These are phyloP conservation scores for Sphaerosporella brunnea DNA, from an alignment of 495 filamentous ascomycete species.

Conservation along the genomic window DNA sequence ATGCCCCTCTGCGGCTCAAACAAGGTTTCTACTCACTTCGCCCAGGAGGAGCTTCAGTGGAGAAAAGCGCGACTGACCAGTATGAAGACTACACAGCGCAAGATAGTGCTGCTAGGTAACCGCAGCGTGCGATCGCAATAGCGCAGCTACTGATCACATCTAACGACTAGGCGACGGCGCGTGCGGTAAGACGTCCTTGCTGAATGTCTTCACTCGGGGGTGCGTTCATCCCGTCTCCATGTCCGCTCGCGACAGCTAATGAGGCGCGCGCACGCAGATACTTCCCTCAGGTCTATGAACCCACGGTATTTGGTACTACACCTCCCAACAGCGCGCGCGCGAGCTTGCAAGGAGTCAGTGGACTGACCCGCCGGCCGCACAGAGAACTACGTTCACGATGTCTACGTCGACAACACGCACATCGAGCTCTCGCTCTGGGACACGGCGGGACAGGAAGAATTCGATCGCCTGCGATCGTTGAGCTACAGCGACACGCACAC, in stretches of 20 bases:
- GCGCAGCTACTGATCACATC: too few relatives aligned
- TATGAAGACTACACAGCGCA: conserved; percentile 81
- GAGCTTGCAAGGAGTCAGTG: too few relatives aligned
- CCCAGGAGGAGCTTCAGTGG: neutral
- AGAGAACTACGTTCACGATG: conserved; percentile 99
- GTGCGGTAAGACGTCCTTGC: conserved; percentile 87
- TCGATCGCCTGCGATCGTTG: conserved; percentile 83
- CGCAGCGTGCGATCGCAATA: too few relatives aligned
- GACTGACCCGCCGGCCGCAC: too few relatives aligned
- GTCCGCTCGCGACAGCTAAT: neutral
- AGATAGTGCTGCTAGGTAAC: conserved; percentile 69
- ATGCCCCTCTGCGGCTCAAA: conserved; percentile 27
- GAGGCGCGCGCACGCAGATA: conserved; percentile 38
- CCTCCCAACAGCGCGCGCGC: too few relatives aligned
- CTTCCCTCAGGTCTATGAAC: conserved; percentile 97
- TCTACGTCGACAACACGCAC: conserved; percentile 91
- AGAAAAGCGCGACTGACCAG: neutral
- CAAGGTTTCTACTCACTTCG: conserved; percentile 18
- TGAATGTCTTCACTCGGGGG: conserved; percentile 99
- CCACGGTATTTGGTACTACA: conserved; percentile 78
- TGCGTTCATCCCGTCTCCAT: conserved; percentile 28
- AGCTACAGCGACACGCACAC: conserved; percentile 97
- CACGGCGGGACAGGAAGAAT: conserved; percentile 97
- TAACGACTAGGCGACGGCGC: conserved; percentile 81
- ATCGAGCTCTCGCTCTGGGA: conserved; percentile 97